Conservation (phyloP, 345 rosid species). For the Populus davidiana region DNA sequence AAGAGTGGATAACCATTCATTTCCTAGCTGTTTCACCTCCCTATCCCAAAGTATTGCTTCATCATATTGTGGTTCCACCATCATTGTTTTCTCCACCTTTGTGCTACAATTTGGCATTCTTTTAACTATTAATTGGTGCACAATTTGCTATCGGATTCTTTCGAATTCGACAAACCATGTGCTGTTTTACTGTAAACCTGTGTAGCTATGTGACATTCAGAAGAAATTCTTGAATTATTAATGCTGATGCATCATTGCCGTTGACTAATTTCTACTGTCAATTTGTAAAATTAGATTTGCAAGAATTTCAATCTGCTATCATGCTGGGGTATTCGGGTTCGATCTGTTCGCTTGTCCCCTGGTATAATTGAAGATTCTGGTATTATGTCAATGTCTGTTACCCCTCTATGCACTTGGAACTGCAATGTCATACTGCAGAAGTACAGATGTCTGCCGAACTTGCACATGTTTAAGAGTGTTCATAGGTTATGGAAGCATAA, state of each 20-base stretch:
- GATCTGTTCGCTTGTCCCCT: conserved; percentile 1
- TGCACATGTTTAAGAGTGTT: conserved; percentile 8
- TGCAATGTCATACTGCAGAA: not conserved
- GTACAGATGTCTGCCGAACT: not conserved
- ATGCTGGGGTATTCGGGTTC: not conserved
- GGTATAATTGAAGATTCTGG: conserved; percentile 6
- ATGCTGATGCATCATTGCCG: not conserved
- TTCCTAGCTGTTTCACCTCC: not conserved
- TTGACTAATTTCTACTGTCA: not conserved
- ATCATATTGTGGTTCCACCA: not conserved
- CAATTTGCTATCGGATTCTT: not conserved
- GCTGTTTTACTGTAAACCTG: not conserved
- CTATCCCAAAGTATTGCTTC: not conserved
- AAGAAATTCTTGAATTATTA: not conserved
- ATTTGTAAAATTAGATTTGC: not conserved
- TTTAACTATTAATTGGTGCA: not conserved
- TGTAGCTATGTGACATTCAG: not conserved
- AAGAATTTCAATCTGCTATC: not conserved
- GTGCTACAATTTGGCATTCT: not conserved
- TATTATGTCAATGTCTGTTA: not conserved
- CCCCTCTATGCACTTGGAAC: not conserved
- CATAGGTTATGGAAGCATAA: not conserved
- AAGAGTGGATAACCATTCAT: not conserved
- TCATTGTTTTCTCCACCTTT: not conserved
- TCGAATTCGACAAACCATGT: not conserved